phyloP scores from a whole-genome alignment of 108 stramenopile genomes.

The Nannochloropsis gaditana region DNA sequence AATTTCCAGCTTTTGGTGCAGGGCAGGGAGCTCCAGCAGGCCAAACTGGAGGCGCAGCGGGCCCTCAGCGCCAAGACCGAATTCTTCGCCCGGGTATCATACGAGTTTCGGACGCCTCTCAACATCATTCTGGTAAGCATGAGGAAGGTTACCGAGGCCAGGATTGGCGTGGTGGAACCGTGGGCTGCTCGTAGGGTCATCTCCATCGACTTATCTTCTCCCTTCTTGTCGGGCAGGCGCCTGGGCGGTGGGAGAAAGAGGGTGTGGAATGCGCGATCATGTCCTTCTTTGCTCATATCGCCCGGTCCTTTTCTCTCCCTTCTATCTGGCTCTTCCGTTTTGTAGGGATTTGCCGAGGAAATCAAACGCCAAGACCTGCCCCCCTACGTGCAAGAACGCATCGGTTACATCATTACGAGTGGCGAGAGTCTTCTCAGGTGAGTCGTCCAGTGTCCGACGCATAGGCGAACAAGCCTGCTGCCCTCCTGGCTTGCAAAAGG shows the following conservation, averaged over 20 bases:
- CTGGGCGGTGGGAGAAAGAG: too few species aligned
- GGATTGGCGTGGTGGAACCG: too few species aligned
- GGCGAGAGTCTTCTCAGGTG: conserved; percentile 8
- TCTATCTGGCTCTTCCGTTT: background rate
- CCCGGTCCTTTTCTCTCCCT: background rate
- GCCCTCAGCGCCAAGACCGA: background rate
- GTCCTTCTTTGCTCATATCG: too few species aligned
- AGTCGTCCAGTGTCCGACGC: background rate
- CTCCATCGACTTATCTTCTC: too few species aligned
- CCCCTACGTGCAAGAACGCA: conserved; percentile 14
- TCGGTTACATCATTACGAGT: conserved; percentile 8
- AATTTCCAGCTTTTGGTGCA: background rate
- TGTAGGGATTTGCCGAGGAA: background rate
- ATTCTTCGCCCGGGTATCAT: background rate
- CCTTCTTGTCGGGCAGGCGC: too few species aligned
- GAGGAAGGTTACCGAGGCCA: too few species aligned
- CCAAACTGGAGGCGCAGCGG: background rate
- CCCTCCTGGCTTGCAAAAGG: background rate
- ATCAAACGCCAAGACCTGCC: background rate
- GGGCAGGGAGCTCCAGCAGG: background rate
- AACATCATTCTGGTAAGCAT: background rate
- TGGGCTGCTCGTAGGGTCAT: too few species aligned
- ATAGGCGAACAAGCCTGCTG: background rate
- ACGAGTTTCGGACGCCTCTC: background rate
- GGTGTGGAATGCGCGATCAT: too few species aligned